Evolutionary conservation across 768 basidiomycete species (phyloP), one percentile per base, ranked within the genome.

Genomic region (Suillus subluteus): DNA sequence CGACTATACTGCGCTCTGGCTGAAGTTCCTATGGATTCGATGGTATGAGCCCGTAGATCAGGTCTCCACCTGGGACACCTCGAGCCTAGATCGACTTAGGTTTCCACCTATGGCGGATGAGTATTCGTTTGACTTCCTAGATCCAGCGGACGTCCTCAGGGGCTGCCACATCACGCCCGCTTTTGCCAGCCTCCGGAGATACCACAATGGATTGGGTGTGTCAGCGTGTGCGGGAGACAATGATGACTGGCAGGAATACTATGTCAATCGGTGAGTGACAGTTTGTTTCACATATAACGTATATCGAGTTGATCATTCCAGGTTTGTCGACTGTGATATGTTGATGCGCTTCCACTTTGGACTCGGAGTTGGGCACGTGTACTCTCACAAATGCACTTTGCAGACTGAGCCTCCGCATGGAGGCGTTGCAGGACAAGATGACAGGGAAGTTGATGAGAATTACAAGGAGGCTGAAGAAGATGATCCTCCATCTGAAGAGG

Each of bases 11-110:
- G 18, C 66, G 6, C 46, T 5, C 2, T 8, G 23, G 4, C 13
- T 64, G 21, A 56, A 67, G 13, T 26, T 67, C 11, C 18, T 67
- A 21, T 67, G 62, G 62, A 44, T 67, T 21, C 4, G 23, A 2
- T 64, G 66, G 50, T 52, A 52, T 4, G 13, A 61, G 26, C 26
- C 59, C 15, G 2, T 61, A 2, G 43, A 15, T 30, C 26, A 35
- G 15, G 26, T 18, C 4, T 54, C 63, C 21, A 13, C 13, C 3
- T 64, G 66, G 63, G 52, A 59, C n/a, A n/a, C n/a, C n/a, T n/a
- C n/a, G 12, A 43, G 18, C 26, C n/a, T 66, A 7, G 38, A 66
- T 37, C 13, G 18, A 15, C 35, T 58, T 1, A 40, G 32, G 30
- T 67, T 67, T 46, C 21, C 23, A 13, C 55, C 44, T 6, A 43